Base-by-base conservation (phyloP, 805 yeast species). In the Starmerella apicola region DNA sequence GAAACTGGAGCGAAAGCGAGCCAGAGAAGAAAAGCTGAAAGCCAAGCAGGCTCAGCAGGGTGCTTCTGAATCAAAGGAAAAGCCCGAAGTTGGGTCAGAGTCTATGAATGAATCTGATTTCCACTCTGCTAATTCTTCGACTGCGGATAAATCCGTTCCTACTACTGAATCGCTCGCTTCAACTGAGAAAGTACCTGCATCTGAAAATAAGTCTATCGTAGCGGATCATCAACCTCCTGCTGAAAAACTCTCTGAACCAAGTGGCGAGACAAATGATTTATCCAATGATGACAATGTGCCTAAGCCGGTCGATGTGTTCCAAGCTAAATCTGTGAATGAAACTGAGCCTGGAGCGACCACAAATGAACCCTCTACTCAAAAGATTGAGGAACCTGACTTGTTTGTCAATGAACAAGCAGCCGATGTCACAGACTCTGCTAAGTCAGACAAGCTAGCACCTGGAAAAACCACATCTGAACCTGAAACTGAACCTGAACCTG, bases 401-500 rank as follows among this genome's bases (percentile, higher is more conserved):
- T 13, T 9, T 24, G 27, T 24, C 9, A 13, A 9, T 13, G 27
- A 24, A 13, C 27, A 9, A 9, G 27, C 27, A 9, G 13, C 9
- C 27, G 12, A 24, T 24, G 13, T 9, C 9, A 13, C 9, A 9
- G 27, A 24, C 12, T 15, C 32, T 28, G 16, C 32, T 16, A 28
- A 12, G 16, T 15, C 32, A 7, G 17, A 28, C 12, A 15, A 28
- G 17, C 16, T 8, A 10, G 34, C 26, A n/a, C 7, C 19, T 10
- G 33, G 13, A 13, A 15, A 16, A 8, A 21, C 17, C 6, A 18
- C 23, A 17, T 26, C 38, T 25, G 38, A 23, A 26, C 73, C 67
- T 48, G 70, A 72, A 0, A 56, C 32, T 28, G 32, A 28, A 15
- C 32, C 32, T 28, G 12, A 24, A 24, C 13, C 27, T 24, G 27